Conservation (phyloP, 805 yeast species). For the Maudiozyma saulgeensis region DNA sequence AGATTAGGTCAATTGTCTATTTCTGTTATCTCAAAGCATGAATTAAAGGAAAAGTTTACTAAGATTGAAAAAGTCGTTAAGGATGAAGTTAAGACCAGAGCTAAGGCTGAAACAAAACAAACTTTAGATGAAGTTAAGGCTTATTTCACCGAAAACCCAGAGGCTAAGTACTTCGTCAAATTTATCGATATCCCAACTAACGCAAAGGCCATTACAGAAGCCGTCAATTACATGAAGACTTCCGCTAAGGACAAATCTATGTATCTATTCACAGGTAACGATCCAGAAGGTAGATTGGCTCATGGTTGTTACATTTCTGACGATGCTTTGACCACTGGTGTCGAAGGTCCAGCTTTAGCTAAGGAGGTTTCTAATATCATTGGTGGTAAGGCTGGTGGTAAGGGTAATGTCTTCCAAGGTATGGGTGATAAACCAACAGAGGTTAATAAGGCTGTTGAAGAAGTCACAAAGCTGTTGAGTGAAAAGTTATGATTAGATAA, state of each 20-base stretch:
- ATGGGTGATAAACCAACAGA: conserved; percentile 78
- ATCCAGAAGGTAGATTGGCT: conserved; percentile 64
- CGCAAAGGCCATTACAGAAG: conserved; percentile 92
- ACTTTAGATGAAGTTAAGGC: conserved; percentile 67
- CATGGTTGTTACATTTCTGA: conserved; percentile 89
- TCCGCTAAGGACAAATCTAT: conserved; percentile 65
- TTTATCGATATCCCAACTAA: conserved; percentile 65
- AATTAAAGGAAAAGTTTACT: conserved; percentile 62
- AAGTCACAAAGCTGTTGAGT: conserved; percentile 49
- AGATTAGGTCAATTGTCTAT: conserved; percentile 72
- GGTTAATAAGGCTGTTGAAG: conserved; percentile 63
- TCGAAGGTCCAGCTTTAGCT: conserved; percentile 70
- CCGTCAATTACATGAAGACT: conserved; percentile 72
- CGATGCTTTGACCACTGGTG: conserved; percentile 56
- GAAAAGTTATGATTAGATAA: conserved; percentile 40
- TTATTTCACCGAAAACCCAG: conserved; percentile 48
- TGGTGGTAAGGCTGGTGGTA: conserved; percentile 99
- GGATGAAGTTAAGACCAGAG: conserved; percentile 79
- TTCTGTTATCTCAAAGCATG: conserved; percentile 71
- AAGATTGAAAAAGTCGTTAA: conserved; percentile 77
- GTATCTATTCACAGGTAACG: conserved; percentile 67
- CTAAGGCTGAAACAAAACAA: conserved; percentile 78
- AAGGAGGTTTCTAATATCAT: conserved; percentile 56
- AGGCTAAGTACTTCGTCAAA: conserved; percentile 52
- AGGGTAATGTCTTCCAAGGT: conserved; percentile 93